Conservation (phyloP, 805 yeast species). For the Schwanniomyces vanrijiae region DNA sequence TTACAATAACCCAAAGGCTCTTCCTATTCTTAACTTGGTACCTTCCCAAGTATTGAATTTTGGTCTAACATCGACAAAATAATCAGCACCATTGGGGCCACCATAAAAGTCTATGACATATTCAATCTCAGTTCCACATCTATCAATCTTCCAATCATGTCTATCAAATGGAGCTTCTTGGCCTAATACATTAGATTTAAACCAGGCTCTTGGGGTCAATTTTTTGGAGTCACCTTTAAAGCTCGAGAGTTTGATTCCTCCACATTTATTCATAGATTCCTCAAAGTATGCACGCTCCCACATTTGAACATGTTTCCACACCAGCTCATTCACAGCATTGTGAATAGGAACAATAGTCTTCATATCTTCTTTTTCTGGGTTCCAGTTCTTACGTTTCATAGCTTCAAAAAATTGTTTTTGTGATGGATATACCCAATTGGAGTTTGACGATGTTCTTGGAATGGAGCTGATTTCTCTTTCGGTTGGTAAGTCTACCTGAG, state of each 20-base stretch:
- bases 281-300: constrained; percentile 75
- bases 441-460: constrained; percentile 63
- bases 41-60: constrained; percentile 85
- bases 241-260: constrained; percentile 80
- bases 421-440: constrained; percentile 93
- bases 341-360: constrained; percentile 89
- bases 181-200: constrained; percentile 64
- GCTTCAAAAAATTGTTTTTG: constrained; percentile 94
- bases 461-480: constrained; percentile 79
- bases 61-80: constrained; percentile 89
- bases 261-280: constrained; percentile 53
- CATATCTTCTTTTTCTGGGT: constrained; percentile 83
- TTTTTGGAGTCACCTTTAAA: constrained; percentile 88
- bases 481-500: constrained; percentile 52
- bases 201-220: constrained; percentile 82
- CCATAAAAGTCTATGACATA: constrained; percentile 92
- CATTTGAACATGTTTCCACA: constrained; percentile 77
- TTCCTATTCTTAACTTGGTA: constrained; percentile 60
- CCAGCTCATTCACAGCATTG: constrained; percentile 88
- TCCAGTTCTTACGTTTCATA: constrained; percentile 88
- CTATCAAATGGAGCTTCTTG: constrained; percentile 86
- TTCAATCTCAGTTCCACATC: constrained; percentile 82
- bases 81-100: constrained; percentile 53
- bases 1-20: constrained; percentile 53
- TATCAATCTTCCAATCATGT: constrained; percentile 88